Base-by-base conservation (phyloP, 2,329 filamentous ascomycete species). In the Colletotrichum phormii region DNA sequence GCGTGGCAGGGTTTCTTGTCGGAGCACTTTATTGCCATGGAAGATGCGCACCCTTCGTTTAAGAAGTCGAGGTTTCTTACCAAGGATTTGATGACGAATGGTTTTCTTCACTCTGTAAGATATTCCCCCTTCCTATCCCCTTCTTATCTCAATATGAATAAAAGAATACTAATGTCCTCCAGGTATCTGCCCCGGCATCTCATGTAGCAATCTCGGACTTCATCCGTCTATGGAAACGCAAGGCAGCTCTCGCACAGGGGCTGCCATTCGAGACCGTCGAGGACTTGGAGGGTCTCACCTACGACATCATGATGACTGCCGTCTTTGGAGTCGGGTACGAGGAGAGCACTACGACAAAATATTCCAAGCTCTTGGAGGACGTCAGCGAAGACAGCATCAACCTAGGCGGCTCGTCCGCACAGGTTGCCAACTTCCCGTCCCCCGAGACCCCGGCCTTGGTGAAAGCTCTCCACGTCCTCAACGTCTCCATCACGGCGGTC, bases 11-110 rank as follows among this genome's bases (percentile, higher is more conserved):
- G 64, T 8, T 24, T 66, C 8, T 9, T 66, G 2, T 35, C 64
- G 7, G 64, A 60, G 53, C 64, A 66, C n/a, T 60, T 66, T 8
- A 60, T 66, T 8, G 64, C 35, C 18, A 66, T 66, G 64, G 54
- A 66, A 3, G 55, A 59, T 13, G 54, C 35, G 2, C 64, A 66
- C 5, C 64, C 64, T 3, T 66, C 35, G 11, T 66, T 60, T 35
- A 66, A 66, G 31, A n/a, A 49, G 3, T 54, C 64, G 12, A 24
- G 42, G 13, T 66, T 66, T 24, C 64, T 66, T 13, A 66, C 53
- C 12, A 66, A 66, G 15, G 54, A 66, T 37, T 33, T 66, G 53
- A 66, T 66, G 64, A 66, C 64, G 11, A 54, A 33, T 24, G 33
- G 35, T 5, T 66, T 66, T 4, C 26, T 66, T 15, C 64, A 66